These are phyloP conservation scores for Tolypocladium guangdongense DNA, from an alignment of 2,329 filamentous ascomycete species.

Conservation along the genomic window DNA sequence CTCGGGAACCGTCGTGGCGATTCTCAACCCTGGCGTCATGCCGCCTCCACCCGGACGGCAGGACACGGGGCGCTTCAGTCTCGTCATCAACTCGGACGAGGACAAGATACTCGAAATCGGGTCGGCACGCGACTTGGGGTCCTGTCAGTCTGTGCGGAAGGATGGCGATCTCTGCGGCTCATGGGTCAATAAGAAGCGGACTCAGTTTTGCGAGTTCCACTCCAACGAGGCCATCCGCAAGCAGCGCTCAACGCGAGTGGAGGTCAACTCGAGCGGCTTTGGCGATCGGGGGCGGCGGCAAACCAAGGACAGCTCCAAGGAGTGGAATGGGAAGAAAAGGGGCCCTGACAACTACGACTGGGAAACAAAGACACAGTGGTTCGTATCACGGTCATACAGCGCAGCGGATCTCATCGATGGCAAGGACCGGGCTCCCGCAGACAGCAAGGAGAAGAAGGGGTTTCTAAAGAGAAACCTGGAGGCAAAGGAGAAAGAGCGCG, in stretches of 20 bases:
- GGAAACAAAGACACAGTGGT: slow-evolving; percentile 46
- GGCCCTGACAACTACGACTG: slow-evolving; percentile 40
- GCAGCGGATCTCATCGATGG: slow-evolving; percentile 56
- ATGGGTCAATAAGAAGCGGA: slow-evolving; percentile 84
- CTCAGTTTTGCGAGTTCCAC: slow-evolving; percentile 88
- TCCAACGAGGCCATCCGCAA: slow-evolving; percentile 72
- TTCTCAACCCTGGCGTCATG: slow-evolving; percentile 86
- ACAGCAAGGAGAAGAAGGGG: slow-evolving; percentile 53
- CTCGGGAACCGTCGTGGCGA: slow-evolving; percentile 80
- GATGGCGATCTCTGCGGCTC: slow-evolving; percentile 69
- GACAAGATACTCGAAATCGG: slow-evolving; percentile 90
- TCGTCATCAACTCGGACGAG: slow-evolving; percentile 74
- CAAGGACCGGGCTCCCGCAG: slow-evolving; percentile 43
- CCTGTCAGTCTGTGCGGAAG: slow-evolving; percentile 74
- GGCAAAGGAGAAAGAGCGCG: slow-evolving; percentile 59
- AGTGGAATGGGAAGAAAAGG: slow-evolving; percentile 8
- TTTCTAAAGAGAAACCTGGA: slow-evolving; percentile 53
- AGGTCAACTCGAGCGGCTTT: slow-evolving; percentile 62
- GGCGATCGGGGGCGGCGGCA: slow-evolving; percentile 21
- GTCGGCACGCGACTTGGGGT: slow-evolving; percentile 71
- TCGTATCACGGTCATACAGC: slow-evolving; percentile 37
- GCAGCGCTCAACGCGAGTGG: slow-evolving; percentile 54
- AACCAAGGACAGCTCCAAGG: slow-evolving; percentile 9
- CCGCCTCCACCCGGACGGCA: slow-evolving; percentile 65
- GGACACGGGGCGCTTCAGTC: slow-evolving; percentile 73